Evolutionary conservation across 306 rosid species (phyloP), one percentile per base, ranked within the genome.

Genomic region (Trifolium pratense): DNA sequence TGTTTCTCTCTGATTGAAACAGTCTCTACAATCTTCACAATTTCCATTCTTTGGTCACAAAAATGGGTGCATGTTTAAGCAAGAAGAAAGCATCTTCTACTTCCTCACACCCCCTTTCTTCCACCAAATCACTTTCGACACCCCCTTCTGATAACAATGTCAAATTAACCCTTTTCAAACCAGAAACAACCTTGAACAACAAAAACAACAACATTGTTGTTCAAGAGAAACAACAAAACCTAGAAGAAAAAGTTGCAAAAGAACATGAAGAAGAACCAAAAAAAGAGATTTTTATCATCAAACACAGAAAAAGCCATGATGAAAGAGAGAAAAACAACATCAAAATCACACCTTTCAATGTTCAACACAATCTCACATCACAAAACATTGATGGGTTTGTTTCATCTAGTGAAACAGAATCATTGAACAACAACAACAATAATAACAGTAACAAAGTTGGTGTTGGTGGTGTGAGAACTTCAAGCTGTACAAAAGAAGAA

Each of bases 11-110:
- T 74, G 4, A 11, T 42, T 42, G 5, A 42, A 9, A 42, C 1
- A 29, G 32, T 29, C 32, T 42, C 58, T 18, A 0, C 57, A 40
- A 40, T 36, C 17, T 16, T 56, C 62, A 21, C 62, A 32, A 12
- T 23, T 56, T 56, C 17, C 3, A 12, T 43, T 13, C 7, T 43
- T 43, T 12, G 49, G 49, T 6, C 53, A 48, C 23, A 58, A 57
- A 13, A 10, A 95, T 95, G 99, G 99, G 99, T 75, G 25, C 89
- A 71, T 95, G 99, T 87, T 86, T 91, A 62, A 95, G 99, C 85
- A 95, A 81, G 82, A 95, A 94, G 86, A 87, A 86, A 73, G 61
- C 4, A 23, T 8, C 61, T 11, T 23, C 87, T 16, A 40, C 75
- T 14, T n/a, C 80, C 3, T 11, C 70, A 53, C 56, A 80, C 23